Base-by-base conservation (phyloP, 768 basidiomycete species). In the Tremella mesenterica region DNA sequence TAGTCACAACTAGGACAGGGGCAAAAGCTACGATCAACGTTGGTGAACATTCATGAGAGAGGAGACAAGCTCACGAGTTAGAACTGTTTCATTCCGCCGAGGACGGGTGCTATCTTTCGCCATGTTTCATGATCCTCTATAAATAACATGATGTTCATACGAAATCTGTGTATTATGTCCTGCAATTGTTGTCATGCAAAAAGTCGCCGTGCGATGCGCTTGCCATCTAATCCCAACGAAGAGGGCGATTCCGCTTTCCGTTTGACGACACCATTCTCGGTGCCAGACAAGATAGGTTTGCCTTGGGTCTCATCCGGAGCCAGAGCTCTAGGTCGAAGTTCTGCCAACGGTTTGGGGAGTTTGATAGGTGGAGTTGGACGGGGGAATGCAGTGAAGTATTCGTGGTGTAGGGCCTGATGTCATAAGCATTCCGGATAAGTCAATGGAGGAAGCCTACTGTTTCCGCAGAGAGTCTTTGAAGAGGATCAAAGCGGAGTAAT, bases 351-450 rank as follows among this genome's bases (percentile, higher is more conserved):
- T 74, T 80, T 92, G 0, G 95, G 95, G 1, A 99, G 79, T 64
- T 88, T 85, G 7, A 83, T 84, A 0, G 90, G 90, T 58, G 87
- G 85, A 0, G 91, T 85, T 0, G 95, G 91, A 60, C 85, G 82
- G 7, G 91, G 91, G 3, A 86, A 76, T 10, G 86, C 81, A 36
- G 81, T 81, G 77, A 97, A 96, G 73, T 93, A 97, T 2, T 85
- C 76, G 65, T 97, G 91, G 44, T 79, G 72, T 14, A 99, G 81
- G 8, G 89, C 87, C 89, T 93, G 59, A 14, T n/a, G 5, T 18
- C 43, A 36, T 12, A 16, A 8, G 4, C 23, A 27, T 7, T 28
- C 27, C 43, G 52, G 2, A 31, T 23, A 27, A 25, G 25, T n/a
- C 48, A 26, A n/a, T 8, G n/a, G 6, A 13, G 10, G 14, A 18